Evolutionary conservation across 371 early-diverging fungal species (phyloP), one percentile per base, ranked within the genome.

Genomic region (Catenaria anguillulae): DNA sequence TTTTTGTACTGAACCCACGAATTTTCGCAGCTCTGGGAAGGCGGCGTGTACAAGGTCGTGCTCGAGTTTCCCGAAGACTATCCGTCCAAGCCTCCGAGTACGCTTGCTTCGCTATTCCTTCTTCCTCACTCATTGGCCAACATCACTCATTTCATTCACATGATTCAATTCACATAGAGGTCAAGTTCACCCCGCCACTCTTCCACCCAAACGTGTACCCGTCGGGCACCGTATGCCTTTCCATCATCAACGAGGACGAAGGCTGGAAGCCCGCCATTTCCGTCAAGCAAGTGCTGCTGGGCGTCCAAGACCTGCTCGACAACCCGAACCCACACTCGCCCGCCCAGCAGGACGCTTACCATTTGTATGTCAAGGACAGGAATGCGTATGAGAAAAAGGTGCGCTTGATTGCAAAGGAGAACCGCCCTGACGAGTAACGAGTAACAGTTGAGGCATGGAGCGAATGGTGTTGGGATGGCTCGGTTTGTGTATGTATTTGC

Each of bases 121-220:
- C n/a, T n/a, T n/a, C n/a, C n/a, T n/a, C n/a, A n/a, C n/a, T n/a
- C n/a, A n/a, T n/a, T n/a, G n/a, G n/a, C n/a, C n/a, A n/a, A n/a
- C n/a, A n/a, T n/a, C n/a, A n/a, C n/a, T n/a, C n/a, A n/a, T n/a
- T n/a, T n/a, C n/a, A n/a, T n/a, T n/a, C n/a, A n/a, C n/a, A n/a
- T n/a, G n/a, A n/a, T n/a, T n/a, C n/a, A n/a, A n/a, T n/a, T n/a
- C n/a, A 40, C 5, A 3, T 21, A 60, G 15, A 71, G 83, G 82
- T 83, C 70, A 83, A 85, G 76, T 95, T 95, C 65, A 77, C 77
- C 2, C 89, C 93, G 15, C 83, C 88, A n/a, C 77, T 98, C 55
- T 98, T 93, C 75, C 99, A 98, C 72, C 99, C 99, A 13, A 99
- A 99, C 70, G 88, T 99, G 26, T 99, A 97, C 72, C 93, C 95